Evolutionary conservation across 2,329 filamentous ascomycete genomes (phyloP), one percentile per base, ranked within the genome.

Genomic region (Didymellaceae sp.): DNA sequence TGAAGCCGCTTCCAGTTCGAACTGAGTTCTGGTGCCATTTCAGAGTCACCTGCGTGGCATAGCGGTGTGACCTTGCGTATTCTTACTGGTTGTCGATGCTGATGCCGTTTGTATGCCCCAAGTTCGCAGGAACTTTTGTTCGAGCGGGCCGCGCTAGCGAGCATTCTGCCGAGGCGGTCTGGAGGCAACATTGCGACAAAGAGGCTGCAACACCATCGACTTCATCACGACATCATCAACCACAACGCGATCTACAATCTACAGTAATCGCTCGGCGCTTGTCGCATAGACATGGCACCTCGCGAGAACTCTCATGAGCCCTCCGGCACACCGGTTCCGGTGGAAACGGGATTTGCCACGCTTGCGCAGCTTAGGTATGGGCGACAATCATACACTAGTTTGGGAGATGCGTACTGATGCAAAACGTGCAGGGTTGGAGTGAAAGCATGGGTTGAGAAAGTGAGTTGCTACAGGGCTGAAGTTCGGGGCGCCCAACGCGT

Each of bases 291-390:
- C 44, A 85, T 86, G 83, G 82, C 78, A 60, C 79, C 78, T 62
- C 77, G 79, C 58, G 82, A 85, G 71, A 76, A 74, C 58, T 78
- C 79, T 28, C 74, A 78, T 50, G 82, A 84, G 67, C 77, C 75
- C 52, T 74, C 73, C 37, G 78, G 77, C 63, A 84, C 81, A 31
- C 82, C 82, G 34, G 80, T 81, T 57, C 82, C 83, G 44, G 78
- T 84, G 24, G 84, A 93, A 73, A 95, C 87, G 71, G 88, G 91
- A 47, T 87, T 86, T 68, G 91, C 92, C 62, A 97, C 91, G 26
- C 78, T 94, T 55, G 88, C 91, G 63, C 93, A 91, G 22, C 81
- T 97, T 62, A 84, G 84, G 88, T 90, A 80, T 66, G 85, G 77
- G 61, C 56, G 57, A 67, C 48, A 59, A 34, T 31, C 52, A 21